Evolutionary conservation across 192 early-diverging fungal genomes (phyloP).

Genomic region (Oehlia diaphana): DNA sequence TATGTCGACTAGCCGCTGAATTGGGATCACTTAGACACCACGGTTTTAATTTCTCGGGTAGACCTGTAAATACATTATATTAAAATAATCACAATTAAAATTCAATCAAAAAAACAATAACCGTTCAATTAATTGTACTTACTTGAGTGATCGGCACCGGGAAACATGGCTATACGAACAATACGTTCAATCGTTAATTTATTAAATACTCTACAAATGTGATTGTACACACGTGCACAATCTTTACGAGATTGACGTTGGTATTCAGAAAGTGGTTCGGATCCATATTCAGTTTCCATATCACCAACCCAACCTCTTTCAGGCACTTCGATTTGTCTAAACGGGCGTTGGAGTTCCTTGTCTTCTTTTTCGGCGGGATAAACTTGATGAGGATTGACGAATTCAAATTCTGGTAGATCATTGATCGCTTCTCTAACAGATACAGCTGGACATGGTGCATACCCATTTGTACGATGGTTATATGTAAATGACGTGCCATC

Average conservation of each 20-base stretch:
- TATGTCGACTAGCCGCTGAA: constrained; percentile 53
- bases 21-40: constrained; percentile 57
- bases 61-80: constrained; percentile 11
- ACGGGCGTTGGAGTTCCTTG: constrained; percentile 32
- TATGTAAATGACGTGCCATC: constrained; percentile 44
- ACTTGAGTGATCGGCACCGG: constrained; percentile 53
- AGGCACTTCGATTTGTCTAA: constrained; percentile 7
- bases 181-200: constrained; percentile 54
- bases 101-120: not conserved
- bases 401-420: constrained; percentile 73
- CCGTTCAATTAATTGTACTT: not conserved
- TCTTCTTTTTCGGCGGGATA: constrained; percentile 42
- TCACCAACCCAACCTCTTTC: constrained; percentile 43
- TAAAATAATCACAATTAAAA: not conserved
- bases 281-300: constrained; percentile 42
- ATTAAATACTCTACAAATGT: constrained; percentile 26
- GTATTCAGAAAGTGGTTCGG: constrained; percentile 49
- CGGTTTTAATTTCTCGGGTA: constrained; percentile 53
- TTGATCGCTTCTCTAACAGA: constrained; percentile 65
- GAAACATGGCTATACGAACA: constrained; percentile 45
- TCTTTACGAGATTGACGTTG: constrained; percentile 49
- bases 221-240: constrained; percentile 43
- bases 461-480: constrained; percentile 41
- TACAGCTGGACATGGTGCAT: constrained; percentile 56
- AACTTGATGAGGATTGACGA: constrained; percentile 48